A percentile compares a stretch with the other conserved stretches of the same genome.
These are phyloP conservation scores for Coniella lustricola DNA, from an alignment of 2,329 filamentous ascomycete genomes.

Conservation along the genomic window DNA sequence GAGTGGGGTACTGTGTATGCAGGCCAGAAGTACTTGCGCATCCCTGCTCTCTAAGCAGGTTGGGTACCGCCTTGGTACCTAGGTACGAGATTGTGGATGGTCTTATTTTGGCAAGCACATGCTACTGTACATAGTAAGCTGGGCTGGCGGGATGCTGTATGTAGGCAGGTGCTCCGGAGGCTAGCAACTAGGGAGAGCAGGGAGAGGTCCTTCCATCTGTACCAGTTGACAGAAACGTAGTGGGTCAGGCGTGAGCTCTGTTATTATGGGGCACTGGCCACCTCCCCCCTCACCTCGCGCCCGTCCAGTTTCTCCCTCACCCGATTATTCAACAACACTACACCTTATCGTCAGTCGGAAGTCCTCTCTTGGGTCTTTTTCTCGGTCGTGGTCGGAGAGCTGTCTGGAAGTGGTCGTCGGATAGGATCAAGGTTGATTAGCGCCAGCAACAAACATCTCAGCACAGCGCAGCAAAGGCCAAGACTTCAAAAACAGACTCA, in stretches of 20 bases:
- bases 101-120: no score
- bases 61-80: no score
- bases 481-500: conserved; percentile 1
- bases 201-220: no score
- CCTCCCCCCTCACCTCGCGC: background rate
- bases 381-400: conserved; percentile 12
- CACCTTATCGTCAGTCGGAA: background rate
- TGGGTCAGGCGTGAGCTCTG: background rate
- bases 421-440: conserved; percentile 11
- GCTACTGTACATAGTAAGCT: no score
- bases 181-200: no score
- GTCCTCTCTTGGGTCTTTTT: conserved; percentile 1
- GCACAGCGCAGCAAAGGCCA: background rate
- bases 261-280: background rate
- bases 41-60: no score
- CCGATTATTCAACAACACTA: background rate
- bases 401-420: conserved; percentile 13
- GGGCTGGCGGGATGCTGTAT: background rate
- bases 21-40: no score
- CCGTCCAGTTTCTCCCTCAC: background rate
- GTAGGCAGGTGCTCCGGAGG: no score
- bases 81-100: no score
- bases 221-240: no score
- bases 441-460: background rate
- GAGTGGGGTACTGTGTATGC: no score